These are phyloP conservation scores for Leucosporidium yakuticum DNA, from an alignment of 768 basidiomycete species.

Conservation along the genomic window DNA sequence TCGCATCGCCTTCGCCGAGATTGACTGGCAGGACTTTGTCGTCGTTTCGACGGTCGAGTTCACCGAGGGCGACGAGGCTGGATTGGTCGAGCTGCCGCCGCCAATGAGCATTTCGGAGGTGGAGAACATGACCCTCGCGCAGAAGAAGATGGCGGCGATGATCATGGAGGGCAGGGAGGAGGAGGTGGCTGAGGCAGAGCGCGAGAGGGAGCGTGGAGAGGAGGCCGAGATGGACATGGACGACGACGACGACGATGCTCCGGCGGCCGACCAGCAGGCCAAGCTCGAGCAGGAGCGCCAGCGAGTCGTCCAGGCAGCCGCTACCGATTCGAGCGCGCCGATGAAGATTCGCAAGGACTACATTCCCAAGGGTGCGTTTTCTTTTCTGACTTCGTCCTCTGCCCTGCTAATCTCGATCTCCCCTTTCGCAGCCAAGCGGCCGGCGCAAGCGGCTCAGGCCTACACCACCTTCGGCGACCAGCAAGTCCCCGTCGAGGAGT, in stretches of 20 bases:
- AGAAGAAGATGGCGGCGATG: conserved; percentile 97
- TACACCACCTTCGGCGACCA: conserved; percentile 79
- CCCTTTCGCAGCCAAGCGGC: conserved; percentile 42
- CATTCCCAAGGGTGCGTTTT: conserved; percentile 76
- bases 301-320: conserved; percentile 27
- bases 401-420: not conserved
- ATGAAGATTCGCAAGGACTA: conserved; percentile 97
- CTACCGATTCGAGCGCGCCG: conserved; percentile 59
- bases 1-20: conserved; percentile 91
- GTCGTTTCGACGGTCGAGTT: conserved; percentile 98
- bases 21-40: conserved; percentile 99
- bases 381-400: too few relatives aligned
- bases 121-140: conserved; percentile 90
- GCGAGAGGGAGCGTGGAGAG: conserved; percentile 46
- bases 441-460: conserved; percentile 47
- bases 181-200: conserved; percentile 77
- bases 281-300: conserved; percentile 28
- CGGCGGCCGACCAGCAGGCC: conserved; percentile 41
- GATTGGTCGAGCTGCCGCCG: conserved; percentile 74
- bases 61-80: conserved; percentile 79
- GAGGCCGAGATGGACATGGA: conserved; percentile 52
- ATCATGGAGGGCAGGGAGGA: conserved; percentile 71
- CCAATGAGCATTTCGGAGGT: conserved; percentile 94
- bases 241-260: conserved; percentile 55
- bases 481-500: conserved; percentile 88